Percentiles rank a stretch among this genome's conserved stretches.
These are phyloP conservation scores for Claviceps quebecensis DNA, from an alignment of 2,329 filamentous ascomycete genomes.

Conservation along the genomic window DNA sequence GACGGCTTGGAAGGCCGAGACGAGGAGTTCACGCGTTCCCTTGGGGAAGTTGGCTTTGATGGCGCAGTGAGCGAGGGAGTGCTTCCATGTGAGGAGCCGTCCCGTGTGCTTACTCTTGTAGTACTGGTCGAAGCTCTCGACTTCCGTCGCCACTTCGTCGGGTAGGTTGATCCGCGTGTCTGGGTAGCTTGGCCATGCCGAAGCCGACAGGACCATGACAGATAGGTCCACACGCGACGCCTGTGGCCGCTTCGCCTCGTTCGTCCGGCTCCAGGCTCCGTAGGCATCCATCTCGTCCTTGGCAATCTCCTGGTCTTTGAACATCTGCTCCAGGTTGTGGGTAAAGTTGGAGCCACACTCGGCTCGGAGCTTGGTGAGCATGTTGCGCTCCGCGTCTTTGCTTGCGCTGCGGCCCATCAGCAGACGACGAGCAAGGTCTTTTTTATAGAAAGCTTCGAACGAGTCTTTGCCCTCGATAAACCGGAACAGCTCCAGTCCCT, in stretches of 20 bases:
- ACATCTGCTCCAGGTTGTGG: constrained; percentile 97
- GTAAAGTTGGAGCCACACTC: constrained; percentile 93
- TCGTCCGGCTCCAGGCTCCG: constrained; percentile 50
- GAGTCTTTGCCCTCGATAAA: constrained; percentile 96
- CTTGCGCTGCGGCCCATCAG: constrained; percentile 88
- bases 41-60: constrained; percentile 68
- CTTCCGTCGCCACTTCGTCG: constrained; percentile 56
- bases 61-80: constrained; percentile 80
- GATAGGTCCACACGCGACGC: constrained; percentile 47
- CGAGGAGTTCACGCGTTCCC: constrained; percentile 73
- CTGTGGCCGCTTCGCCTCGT: constrained; percentile 18
- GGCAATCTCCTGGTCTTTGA: constrained; percentile 90
- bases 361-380: constrained; percentile 80
- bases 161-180: constrained; percentile 63
- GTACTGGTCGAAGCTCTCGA: constrained; percentile 68
- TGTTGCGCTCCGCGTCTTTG: constrained; percentile 87
- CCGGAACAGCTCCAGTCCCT: constrained; percentile 85
- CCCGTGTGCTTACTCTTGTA: constrained; percentile 87
- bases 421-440: constrained; percentile 77
- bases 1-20: constrained; percentile 84
- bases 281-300: constrained; percentile 89
- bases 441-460: constrained; percentile 99
- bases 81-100: constrained; percentile 79
- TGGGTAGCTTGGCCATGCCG: constrained; percentile 86
- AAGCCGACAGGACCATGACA: constrained; percentile 80